phyloP scores from a whole-genome alignment of 495 filamentous ascomycete genomes.

The Lepraria neglecta region DNA sequence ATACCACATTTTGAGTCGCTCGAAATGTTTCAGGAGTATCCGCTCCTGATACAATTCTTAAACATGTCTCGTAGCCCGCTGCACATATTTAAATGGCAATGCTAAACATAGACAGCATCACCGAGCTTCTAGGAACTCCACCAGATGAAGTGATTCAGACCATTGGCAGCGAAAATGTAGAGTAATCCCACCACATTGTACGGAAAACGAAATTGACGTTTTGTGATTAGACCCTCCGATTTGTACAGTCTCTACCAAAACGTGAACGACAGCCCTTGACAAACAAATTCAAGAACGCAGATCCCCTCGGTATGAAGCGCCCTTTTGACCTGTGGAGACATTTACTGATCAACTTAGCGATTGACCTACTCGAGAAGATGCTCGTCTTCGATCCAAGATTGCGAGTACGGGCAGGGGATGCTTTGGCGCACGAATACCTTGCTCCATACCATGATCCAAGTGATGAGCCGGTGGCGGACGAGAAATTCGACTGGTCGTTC shows the following conservation, averaged over 20 bases:
- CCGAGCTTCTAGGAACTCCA: conserved; percentile 93
- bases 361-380: conserved; percentile 93
- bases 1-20: neutral
- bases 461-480: conserved; percentile 90
- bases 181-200: conserved; percentile 25
- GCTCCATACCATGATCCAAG: conserved; percentile 94
- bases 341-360: conserved; percentile 48
- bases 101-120: conserved; percentile 49
- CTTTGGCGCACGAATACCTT: conserved; percentile 86
- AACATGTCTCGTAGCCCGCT: neutral
- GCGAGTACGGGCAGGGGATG: conserved; percentile 76
- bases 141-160: conserved; percentile 98
- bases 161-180: conserved; percentile 95
- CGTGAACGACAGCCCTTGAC: conserved; percentile 82
- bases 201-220: conserved; percentile 21
- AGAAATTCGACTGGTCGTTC: conserved; percentile 99
- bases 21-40: neutral
- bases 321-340: neutral
- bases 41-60: no score
- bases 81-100: neutral
- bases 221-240: conserved; percentile 70
- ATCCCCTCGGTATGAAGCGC: conserved; percentile 67
- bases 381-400: conserved; percentile 95
- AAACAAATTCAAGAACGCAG: conserved; percentile 94
- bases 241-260: conserved; percentile 96